Percentiles rank a stretch among this genome's conserved stretches.
Conservation (phyloP, 1,284 basidiomycete genomes). For the Termitomyces sp. region DNA sequence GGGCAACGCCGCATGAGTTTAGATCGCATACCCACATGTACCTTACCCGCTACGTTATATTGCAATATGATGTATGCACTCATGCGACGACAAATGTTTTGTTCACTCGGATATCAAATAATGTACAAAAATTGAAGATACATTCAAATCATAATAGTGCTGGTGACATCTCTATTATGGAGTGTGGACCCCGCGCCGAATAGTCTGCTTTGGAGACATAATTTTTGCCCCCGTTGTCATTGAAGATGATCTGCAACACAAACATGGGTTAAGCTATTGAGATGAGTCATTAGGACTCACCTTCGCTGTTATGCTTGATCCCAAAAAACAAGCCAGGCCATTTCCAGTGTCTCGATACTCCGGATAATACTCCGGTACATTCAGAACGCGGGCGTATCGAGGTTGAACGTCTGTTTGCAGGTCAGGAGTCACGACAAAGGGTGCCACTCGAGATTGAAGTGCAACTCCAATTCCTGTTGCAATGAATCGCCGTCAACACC, state of each 20-base stretch:
- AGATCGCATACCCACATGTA: not conserved
- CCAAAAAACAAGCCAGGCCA: conserved; percentile 81
- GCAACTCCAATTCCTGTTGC: conserved; percentile 60
- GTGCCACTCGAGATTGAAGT: conserved; percentile 69
- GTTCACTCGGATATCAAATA: not conserved
- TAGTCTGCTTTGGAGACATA: conserved; percentile 78
- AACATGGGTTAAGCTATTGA: not conserved
- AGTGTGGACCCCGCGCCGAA: conserved; percentile 61
- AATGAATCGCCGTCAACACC: conserved; percentile 5
- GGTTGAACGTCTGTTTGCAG: conserved; percentile 69
- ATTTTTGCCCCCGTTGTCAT: conserved; percentile 57
- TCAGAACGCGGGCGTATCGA: conserved; percentile 58
- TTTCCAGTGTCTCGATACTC: conserved; percentile 86
- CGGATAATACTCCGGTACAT: conserved; percentile 89
- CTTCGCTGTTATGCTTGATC: conserved; percentile 84
- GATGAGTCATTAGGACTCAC: conserved; percentile 36
- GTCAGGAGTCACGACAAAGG: conserved; percentile 68
- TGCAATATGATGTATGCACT: conserved; percentile 7
- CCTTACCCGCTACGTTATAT: not conserved
- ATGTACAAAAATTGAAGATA: not conserved
- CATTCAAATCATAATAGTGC: conserved; percentile 47
- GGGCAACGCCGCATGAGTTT: conserved; percentile 42
- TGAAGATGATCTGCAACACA: conserved; percentile 49
- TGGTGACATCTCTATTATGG: conserved; percentile 71
- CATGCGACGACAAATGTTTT: not conserved